Evolutionary conservation across 75 land plant genomes (phyloP), one percentile per base, ranked within the genome.

Genomic region (Pinus albicaulis): DNA sequence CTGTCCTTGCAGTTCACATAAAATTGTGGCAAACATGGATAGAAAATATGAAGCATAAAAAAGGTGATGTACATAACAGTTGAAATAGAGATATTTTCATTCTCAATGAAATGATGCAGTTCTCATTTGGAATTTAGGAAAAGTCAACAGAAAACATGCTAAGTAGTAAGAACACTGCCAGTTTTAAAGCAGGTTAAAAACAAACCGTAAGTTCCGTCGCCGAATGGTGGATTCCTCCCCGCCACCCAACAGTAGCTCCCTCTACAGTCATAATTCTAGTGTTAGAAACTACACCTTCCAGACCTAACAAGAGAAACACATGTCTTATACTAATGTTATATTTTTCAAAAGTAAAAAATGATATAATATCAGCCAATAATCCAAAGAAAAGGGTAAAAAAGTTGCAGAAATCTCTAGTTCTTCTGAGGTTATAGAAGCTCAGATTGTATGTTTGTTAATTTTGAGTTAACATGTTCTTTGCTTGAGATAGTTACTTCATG

Each of bases 201-300:
- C 82, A 71, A 87, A 94, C 99, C 94, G 90, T 76, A 96, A 77
- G 71, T 96, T 95, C 19, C 95, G 98, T 41, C 99, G 81, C 41
- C 93, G 90, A 55, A 85, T 76, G 62, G 98, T 94, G 23, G 89
- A 98, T 76, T 96, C 99, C 76, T 88, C 90, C 72, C 99, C 99
- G 61, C 90, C 98, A 78, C 93, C 92, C 65, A 92, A 74, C 80
- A 92, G 88, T 56, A 89, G 92, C 56, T 88, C 90, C 58, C 96
- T 86, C 94, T 89, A 77, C 57, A 78, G 74, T 44, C 31, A 59
- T 74, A n/a, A n/a, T n/a, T 41, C 1, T 68, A 66, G 38, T 68
- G 71, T 68, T n/a, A 68, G 71, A 68, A 11, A 44, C 71, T 12
- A 11, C 3, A 68, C 48, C 41, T 68, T 38, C 23, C n/a, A 68